These are phyloP conservation scores for Eimeria acervulina DNA, from an alignment of 169 alveolate species.

Conservation along the genomic window DNA sequence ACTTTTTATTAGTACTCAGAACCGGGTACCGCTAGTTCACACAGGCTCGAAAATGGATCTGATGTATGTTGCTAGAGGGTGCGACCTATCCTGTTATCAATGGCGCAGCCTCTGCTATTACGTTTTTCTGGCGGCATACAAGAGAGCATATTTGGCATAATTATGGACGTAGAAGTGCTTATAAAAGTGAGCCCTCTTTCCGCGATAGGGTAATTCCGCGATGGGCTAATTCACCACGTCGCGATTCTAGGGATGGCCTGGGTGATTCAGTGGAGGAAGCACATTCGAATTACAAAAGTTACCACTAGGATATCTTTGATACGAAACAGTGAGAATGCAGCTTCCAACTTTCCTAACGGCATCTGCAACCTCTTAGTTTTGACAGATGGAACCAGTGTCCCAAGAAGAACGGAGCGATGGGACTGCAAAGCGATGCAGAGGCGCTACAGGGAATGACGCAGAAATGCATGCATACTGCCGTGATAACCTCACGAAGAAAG, in stretches of 20 bases:
- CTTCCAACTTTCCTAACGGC: background rate
- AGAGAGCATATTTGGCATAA: background rate
- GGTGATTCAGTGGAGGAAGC: constrained; percentile 5
- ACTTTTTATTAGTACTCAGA: background rate
- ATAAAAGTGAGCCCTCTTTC: too few relatives aligned
- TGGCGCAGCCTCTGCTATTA: background rate
- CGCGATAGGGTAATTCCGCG: background rate
- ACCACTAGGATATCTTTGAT: background rate
- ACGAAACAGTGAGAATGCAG: background rate
- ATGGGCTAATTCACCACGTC: background rate
- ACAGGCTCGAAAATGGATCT: background rate
- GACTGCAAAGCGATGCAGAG: background rate
- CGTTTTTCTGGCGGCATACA: background rate
- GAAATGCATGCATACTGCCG: background rate
- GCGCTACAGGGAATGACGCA: background rate
- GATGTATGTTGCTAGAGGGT: background rate
- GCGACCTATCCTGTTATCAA: background rate
- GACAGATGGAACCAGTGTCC: background rate
- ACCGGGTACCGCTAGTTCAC: background rate
- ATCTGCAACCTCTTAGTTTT: constrained; percentile 81
- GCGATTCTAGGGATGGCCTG: background rate
- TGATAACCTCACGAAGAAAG: background rate
- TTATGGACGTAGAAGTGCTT: background rate
- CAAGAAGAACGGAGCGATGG: background rate
- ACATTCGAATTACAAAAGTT: background rate